phyloP scores from a whole-genome alignment of 2,329 filamentous ascomycete species.

The Xylaria multiplex region DNA sequence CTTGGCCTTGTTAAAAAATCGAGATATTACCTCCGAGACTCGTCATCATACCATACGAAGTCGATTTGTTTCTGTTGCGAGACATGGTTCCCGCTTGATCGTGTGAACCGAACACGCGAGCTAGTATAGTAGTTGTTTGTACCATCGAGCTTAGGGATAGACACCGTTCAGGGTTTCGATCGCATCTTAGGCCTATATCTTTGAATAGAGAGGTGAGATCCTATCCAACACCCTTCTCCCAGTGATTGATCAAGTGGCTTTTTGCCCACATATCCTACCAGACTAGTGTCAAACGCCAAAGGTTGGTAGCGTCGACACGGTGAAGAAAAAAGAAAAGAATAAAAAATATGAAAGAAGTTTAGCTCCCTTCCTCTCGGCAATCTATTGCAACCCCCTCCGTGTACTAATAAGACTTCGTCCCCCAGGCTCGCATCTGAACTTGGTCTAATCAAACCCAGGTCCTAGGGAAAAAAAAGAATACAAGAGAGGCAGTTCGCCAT shows the following conservation, averaged over 20 bases:
- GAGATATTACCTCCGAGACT: slow-evolving; percentile 37
- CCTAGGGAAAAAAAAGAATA: slow-evolving; percentile 30
- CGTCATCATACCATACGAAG: slow-evolving; percentile 30
- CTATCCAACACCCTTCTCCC: slow-evolving; percentile 19
- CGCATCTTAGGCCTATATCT: slow-evolving; percentile 24
- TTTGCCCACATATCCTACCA: slow-evolving; percentile 23
- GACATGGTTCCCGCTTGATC: slow-evolving; percentile 29
- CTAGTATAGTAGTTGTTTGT: slow-evolving; percentile 23
- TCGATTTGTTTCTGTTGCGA: slow-evolving; percentile 27
- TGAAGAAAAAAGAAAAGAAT: slow-evolving; percentile 32
- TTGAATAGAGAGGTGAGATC: slow-evolving; percentile 34
- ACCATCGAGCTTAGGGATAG: slow-evolving; percentile 16
- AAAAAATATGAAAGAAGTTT: slow-evolving; percentile 31
- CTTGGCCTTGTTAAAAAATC: slow-evolving; percentile 37
- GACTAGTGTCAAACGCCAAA: slow-evolving; percentile 31
- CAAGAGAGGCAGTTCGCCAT: slow-evolving; percentile 42
- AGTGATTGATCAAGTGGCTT: slow-evolving; percentile 36
- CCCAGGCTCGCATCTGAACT: slow-evolving; percentile 31
- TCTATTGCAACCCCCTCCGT: slow-evolving; percentile 38
- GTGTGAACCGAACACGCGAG: slow-evolving; percentile 24
- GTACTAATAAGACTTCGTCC: slow-evolving; percentile 33
- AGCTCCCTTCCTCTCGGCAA: slow-evolving; percentile 31
- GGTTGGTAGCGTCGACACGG: slow-evolving; percentile 31
- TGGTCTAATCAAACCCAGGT: slow-evolving; percentile 42
- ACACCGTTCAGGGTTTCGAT: slow-evolving; percentile 23